Base-by-base conservation (phyloP, 78 protist genomes). In the Dictyostelium intermedium region DNA sequence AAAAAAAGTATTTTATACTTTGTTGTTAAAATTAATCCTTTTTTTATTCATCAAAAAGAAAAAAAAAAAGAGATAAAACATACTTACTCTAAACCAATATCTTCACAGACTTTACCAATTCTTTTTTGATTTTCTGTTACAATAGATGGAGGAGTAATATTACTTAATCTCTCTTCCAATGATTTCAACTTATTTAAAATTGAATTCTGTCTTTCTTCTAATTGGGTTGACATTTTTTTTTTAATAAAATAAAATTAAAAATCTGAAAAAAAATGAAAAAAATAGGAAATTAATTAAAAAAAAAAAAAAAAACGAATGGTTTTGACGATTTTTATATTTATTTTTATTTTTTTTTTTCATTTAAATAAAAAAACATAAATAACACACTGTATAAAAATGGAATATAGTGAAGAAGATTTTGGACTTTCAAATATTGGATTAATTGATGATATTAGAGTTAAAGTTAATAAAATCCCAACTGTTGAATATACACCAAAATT, bases 401-500 rank as follows among this genome's bases (percentile, higher is more conserved):
- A 86, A 56, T 73, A 86, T 8, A 56, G 20, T 20, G 66, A 56
- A 5, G 72, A 60, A 13, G 87, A 82, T 14, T 80, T 80, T 60
- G 87, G 56, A n/a, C 63, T 86, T 32, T 63, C 60, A 56, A 73
- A 86, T 86, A 18, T 86, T 14, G 76, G 14, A 16, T 37, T 47
- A 47, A 50, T 47, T 9, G 39, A 34, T 3, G 25, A 86, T 35
- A 60, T 53, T 37, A 79, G 45, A 37, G 47, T 47, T 23, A 60
- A 77, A 77, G 80, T 43, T 34, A 77, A 77, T 50, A 16, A 30
- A 77, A 77, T 77, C 10, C 84, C 92, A 86, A 60, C 20, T 8
- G 74, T 86, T 14, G 41, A 86, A 20, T 86, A 86, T 39, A 63
- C 76, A 30, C 92, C 92, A 77, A 86, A 86, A 69, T 56, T 76